A percentile compares a stretch with the other conserved stretches of the same genome.
These are phyloP conservation scores for Clohesyomyces aquaticus DNA, from an alignment of 495 filamentous ascomycete genomes.

Conservation along the genomic window DNA sequence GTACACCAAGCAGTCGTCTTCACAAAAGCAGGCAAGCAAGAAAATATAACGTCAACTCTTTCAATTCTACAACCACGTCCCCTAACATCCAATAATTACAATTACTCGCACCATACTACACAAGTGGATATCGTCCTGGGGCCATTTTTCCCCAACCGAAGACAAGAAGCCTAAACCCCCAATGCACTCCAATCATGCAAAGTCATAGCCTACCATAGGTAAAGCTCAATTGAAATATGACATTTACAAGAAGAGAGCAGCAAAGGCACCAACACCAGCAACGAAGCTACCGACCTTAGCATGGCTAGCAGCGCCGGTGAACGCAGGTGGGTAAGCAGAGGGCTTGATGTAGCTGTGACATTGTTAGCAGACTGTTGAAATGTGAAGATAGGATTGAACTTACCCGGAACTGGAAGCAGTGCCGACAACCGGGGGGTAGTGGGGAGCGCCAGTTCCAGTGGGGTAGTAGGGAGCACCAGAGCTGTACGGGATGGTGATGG, in stretches of 20 bases:
- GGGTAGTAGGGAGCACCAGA: slow-evolving; percentile 16
- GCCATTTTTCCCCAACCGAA: slow-evolving; percentile 27
- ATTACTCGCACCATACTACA: slow-evolving; percentile 23
- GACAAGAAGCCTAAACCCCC: slow-evolving; percentile 11
- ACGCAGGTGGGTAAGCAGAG: slow-evolving; percentile 23
- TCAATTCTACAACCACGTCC: slow-evolving; percentile 28
- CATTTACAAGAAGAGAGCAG: slow-evolving; percentile 42
- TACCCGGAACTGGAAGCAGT: slow-evolving; percentile 21
- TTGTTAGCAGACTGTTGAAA: neutral
- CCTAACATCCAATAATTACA: slow-evolving; percentile 25
- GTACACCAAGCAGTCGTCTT: too few relatives aligned
- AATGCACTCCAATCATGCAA: slow-evolving; percentile 32
- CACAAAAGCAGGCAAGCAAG: too few relatives aligned
- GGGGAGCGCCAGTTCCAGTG: slow-evolving; percentile 26
- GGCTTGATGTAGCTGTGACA: slow-evolving; percentile 23
- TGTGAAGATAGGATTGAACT: slow-evolving; percentile 1
- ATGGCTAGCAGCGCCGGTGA: slow-evolving; percentile 36
- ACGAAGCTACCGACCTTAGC: slow-evolving; percentile 34
- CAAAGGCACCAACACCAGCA: slow-evolving; percentile 39
- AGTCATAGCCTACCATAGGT: slow-evolving; percentile 34
- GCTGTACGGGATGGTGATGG: slow-evolving; percentile 22
- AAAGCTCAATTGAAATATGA: slow-evolving; percentile 37
- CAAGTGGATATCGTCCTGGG: slow-evolving; percentile 24
- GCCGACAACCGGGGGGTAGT: slow-evolving; percentile 16
- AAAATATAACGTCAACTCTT: slow-evolving; percentile 15